Evolutionary conservation across 352 stramenopile genomes (phyloP).

Genomic region (Phytophthora ramorum): DNA sequence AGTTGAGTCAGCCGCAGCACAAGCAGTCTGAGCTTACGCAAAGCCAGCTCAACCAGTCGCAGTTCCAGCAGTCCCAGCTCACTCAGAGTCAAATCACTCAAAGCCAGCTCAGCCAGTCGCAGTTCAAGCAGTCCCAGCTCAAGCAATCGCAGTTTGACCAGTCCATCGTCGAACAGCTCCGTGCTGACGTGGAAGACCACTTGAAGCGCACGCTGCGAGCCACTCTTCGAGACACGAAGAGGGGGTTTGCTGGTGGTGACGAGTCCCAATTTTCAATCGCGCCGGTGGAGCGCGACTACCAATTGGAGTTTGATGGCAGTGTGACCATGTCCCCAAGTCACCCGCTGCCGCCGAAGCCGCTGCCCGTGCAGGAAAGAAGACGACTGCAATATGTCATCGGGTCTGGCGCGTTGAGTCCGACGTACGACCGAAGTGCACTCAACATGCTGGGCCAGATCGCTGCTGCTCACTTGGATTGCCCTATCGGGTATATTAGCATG

Average conservation of each 20-base stretch:
- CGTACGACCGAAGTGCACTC: conserved; percentile 61
- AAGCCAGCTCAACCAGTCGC: neutral
- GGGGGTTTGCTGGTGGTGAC: conserved; percentile 22
- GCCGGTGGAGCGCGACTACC: conserved; percentile 54
- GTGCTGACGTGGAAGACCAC: conserved; percentile 39
- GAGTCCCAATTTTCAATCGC: conserved; percentile 46
- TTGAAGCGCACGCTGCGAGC: conserved; percentile 34
- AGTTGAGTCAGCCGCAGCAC: conserved; percentile 22
- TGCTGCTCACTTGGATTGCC: conserved; percentile 56
- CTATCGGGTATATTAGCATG: conserved; percentile 68
- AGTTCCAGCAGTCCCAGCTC: conserved; percentile 13
- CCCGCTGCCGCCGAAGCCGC: conserved; percentile 50
- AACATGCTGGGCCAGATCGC: conserved; percentile 61
- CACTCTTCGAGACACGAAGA: conserved; percentile 26
- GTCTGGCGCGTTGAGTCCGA: conserved; percentile 45
- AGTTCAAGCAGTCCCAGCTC: conserved; percentile 25
- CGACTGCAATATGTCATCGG: conserved; percentile 52
- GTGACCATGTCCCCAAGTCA: conserved; percentile 47
- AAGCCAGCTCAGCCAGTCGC: conserved; percentile 5
- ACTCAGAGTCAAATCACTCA: conserved; percentile 13
- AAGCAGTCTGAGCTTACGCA: conserved; percentile 12
- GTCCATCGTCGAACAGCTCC: conserved; percentile 32
- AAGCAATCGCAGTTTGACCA: conserved; percentile 32
- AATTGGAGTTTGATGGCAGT: conserved; percentile 51
- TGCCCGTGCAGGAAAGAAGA: conserved; percentile 41